A percentile compares a stretch with the other conserved stretches of the same genome.
Conservation (phyloP, 352 stramenopile genomes). For the Pythium apleroticum region DNA sequence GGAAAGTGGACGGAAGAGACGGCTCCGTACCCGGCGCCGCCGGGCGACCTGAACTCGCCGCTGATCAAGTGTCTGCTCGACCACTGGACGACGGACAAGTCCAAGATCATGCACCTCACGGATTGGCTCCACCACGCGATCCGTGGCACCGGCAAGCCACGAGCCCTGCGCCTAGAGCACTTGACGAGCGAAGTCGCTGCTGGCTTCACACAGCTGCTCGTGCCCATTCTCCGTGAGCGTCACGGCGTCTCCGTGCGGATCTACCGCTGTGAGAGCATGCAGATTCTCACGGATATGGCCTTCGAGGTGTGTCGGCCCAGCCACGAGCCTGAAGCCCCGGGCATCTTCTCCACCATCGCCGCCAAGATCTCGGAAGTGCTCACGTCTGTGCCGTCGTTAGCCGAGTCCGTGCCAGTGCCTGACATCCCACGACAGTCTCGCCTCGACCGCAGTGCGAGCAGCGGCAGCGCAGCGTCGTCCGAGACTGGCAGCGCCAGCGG, state of each 20-base stretch:
- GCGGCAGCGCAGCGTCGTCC: constrained; percentile 16
- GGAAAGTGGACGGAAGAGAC: constrained; percentile 35
- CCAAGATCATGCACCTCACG: constrained; percentile 27
- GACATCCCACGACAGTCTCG: neutral
- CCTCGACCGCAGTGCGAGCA: constrained; percentile 15
- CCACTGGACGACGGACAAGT: constrained; percentile 40
- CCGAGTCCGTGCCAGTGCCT: neutral
- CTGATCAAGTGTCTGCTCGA: constrained; percentile 39
- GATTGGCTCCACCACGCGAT: constrained; percentile 38
- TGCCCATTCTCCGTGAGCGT: constrained; percentile 35
- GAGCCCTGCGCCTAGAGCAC: constrained; percentile 29
- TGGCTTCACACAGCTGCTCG: constrained; percentile 37
- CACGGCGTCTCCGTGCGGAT: constrained; percentile 37
- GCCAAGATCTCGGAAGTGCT: constrained; percentile 15
- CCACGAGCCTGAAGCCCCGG: constrained; percentile 5
- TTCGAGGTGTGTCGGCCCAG: constrained; percentile 27
- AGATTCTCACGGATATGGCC: constrained; percentile 40
- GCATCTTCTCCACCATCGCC: constrained; percentile 21
- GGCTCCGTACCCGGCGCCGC: constrained; percentile 33
- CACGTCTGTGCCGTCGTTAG: neutral
- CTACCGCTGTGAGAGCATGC: constrained; percentile 30
- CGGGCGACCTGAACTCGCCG: constrained; percentile 38
- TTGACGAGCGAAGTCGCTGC: constrained; percentile 40
- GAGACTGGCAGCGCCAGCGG: constrained; percentile 5
- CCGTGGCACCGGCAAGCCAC: constrained; percentile 25